Base-by-base conservation (phyloP, 2,329 filamentous ascomycete species). In the Epichloe baconii region DNA sequence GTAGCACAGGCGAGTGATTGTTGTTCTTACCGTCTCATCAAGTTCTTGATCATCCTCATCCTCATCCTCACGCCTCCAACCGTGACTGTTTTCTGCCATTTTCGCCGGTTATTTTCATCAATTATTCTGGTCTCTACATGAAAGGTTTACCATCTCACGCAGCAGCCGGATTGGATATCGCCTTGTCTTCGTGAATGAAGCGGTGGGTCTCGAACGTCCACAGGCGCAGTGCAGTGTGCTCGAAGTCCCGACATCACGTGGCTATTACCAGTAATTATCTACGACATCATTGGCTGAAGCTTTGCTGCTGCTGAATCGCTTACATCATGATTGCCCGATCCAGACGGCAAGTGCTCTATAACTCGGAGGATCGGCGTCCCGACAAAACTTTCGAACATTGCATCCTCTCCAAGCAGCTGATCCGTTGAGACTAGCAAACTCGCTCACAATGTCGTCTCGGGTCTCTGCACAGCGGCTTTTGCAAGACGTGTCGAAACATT, bases 1-100 rank as follows among this genome's bases (percentile, higher is more conserved):
- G 10, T 17, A 15, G 44, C n/a, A 3, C 3, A 19, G 19, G 19
- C 15, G 35, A 23, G 7, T n/a, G 10, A 42, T 21, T 15, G 31
- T 43, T 11, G 34, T 26, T 47, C 36, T 59, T 68, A 83, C 79
- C 44, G 73, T 73, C 59, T 88, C 85, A 55, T 85, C 82, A 53
- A 84, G 66, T 52, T 72, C 71, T 52, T 72, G 67, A 31, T 70
- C 66, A 12, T 79, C 85, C 10, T 87, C 85, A 17, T 89, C 85
- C 6, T 86, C 82, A 5, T 80, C 74, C 4, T 74, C 72, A 44
- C 63, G 69, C 62, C 66, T 71, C 61, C 72, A 74, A 21, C 79
- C 74, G 45, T 65, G 59, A 31, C 59, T 63, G 12, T 48, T 55
- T 42, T 66, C 66, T 34, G 63, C 59, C 67, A 69, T 70, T 47